Conservation (phyloP, 2,329 filamentous ascomycete genomes). For the Onygenales sp. region DNA sequence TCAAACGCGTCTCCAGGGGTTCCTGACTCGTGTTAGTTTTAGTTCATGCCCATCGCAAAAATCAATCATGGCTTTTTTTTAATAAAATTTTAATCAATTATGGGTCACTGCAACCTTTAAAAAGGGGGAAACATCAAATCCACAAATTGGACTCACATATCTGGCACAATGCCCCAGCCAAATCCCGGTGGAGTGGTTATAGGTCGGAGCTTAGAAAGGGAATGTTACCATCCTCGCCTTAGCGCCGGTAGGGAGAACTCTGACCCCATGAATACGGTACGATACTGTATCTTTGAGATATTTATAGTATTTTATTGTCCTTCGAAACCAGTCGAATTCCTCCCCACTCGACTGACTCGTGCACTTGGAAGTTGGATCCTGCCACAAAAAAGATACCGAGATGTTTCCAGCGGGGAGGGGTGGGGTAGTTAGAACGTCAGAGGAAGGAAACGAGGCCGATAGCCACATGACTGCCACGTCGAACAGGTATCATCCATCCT, state of each 20-base stretch:
- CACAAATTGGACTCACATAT: neutral
- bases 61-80: no score
- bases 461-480: neutral
- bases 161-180: neutral
- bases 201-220: slow-evolving; percentile 1
- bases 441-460: neutral
- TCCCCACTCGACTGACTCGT: neutral
- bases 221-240: neutral
- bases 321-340: neutral
- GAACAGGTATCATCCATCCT: neutral
- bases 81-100: neutral
- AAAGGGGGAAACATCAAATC: neutral
- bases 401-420: no score
- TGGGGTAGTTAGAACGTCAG: neutral
- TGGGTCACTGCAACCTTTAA: neutral
- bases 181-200: slow-evolving; percentile 1
- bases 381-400: no score
- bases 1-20: no score
- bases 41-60: no score
- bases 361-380: no score
- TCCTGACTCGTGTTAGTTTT: no score
- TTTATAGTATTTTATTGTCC: neutral
- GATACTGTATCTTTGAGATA: neutral
- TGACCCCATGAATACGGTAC: neutral
- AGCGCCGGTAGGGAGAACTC: neutral